Base-by-base conservation (phyloP, 1,284 basidiomycete genomes). In the Ceratobasidium sp. region DNA sequence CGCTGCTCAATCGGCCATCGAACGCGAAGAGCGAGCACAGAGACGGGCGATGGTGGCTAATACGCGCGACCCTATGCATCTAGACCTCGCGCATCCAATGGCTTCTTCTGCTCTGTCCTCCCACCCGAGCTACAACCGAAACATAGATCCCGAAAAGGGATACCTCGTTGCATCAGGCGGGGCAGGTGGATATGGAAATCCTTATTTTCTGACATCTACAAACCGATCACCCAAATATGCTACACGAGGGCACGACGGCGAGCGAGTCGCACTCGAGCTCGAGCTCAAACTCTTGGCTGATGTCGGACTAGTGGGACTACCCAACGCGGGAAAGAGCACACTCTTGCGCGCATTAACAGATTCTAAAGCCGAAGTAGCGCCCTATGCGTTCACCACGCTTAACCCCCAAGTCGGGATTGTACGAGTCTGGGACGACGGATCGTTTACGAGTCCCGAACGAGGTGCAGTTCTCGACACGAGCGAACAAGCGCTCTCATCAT, bases 341-440 rank as follows among this genome's bases (percentile, higher is more conserved):
- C 83, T 99, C 21, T 84, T 99, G 3, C 90, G 94, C 14, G 93
- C 95, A 0, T 83, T 99, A 21, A 98, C 96, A 0, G 93, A 92
- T 4, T 92, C 92, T 12, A 90, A 89, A 77, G 94, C 93, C 1
- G 91, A 94, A 77, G 91, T 98, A 4, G 97, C 96, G 0, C 87
- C 89, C 6, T 98, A 97, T 80, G 90, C 93, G 1, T 98, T 98
- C 80, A 98, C 97, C 9, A 99, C 96, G 0, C 85, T 98, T 48
- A 97, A 97, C 75, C 97, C 97, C 0, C 91, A 98, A 71, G 87
- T 98, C n/a, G 97, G 94, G 0, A 94, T 96, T 53, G 91, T 97
- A 26, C 87, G 93, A 18, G 88, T 98, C 18, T 90, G 88, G 45
- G 89, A 89, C 28, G 91, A 96, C 77, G 94, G 93, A 0, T 87